These are phyloP conservation scores for Penicillium rolfsii DNA, from an alignment of 2,329 filamentous ascomycete genomes.

Conservation along the genomic window DNA sequence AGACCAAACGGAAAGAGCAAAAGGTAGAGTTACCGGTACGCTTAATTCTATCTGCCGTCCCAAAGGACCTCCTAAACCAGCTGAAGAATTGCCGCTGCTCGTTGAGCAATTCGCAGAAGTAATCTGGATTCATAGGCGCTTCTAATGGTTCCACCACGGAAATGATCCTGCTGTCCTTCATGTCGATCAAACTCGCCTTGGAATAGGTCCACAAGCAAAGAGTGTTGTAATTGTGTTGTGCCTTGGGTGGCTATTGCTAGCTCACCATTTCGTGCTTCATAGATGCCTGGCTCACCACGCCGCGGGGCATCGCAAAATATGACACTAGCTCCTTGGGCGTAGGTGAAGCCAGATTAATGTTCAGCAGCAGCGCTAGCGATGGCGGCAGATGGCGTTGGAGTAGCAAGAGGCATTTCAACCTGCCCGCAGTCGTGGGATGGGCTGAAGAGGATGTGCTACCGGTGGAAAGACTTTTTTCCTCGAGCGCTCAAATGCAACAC, in stretches of 20 bases:
- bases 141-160: neutral
- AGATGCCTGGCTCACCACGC: neutral
- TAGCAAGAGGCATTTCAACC: neutral
- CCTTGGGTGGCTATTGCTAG: neutral
- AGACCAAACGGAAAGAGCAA: neutral
- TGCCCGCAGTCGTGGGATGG: neutral
- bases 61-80: neutral
- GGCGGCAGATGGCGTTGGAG: neutral
- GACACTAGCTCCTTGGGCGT: neutral
- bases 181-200: neutral
- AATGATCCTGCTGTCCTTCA: neutral
- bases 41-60: neutral
- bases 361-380: neutral
- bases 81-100: neutral
- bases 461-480: neutral
- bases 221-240: neutral
- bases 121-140: neutral
- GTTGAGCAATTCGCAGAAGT: neutral
- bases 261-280: neutral
- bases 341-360: neutral
- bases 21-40: neutral
- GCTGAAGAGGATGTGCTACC: neutral
- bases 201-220: neutral
- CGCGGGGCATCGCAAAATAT: neutral
- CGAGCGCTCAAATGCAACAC: neutral